phyloP scores from a whole-genome alignment of 2,329 filamentous ascomycete species.

The Biscogniauxia sp. region DNA sequence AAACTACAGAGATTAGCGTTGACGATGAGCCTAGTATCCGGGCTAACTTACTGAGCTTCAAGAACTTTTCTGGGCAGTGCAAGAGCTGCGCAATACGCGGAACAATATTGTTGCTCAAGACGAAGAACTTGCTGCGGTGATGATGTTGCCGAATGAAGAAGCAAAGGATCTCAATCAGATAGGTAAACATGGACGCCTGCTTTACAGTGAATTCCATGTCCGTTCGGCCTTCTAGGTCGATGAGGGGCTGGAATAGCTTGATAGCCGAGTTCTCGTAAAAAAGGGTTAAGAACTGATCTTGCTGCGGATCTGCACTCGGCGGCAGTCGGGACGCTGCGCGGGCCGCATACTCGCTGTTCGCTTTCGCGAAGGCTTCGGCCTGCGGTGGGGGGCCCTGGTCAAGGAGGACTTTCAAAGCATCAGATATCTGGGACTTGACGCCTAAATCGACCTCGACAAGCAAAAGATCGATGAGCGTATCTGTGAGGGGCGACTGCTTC shows the following conservation, averaged over 20 bases:
- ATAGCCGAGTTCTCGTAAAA: constrained; percentile 89
- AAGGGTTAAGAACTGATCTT: constrained; percentile 79
- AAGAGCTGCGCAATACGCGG: constrained; percentile 81
- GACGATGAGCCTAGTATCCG: not conserved
- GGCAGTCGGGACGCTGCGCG: constrained; percentile 54
- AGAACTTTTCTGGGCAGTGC: constrained; percentile 80
- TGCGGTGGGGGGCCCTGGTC: constrained; percentile 60
- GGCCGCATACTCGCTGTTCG: constrained; percentile 65
- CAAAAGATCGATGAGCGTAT: constrained; percentile 88
- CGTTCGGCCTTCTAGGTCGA: constrained; percentile 69
- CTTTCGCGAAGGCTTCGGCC: constrained; percentile 59
- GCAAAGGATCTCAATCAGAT: constrained; percentile 87
- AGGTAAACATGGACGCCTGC: constrained; percentile 85
- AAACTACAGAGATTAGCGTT: constrained; percentile 51
- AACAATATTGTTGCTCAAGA: constrained; percentile 75
- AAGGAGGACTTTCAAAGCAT: constrained; percentile 89
- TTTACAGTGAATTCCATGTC: constrained; percentile 74
- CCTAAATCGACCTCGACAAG: constrained; percentile 89
- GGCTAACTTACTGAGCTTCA: constrained; percentile 73
- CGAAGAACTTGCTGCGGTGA: constrained; percentile 82
- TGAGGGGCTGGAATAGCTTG: constrained; percentile 82
- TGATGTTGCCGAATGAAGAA: constrained; percentile 92
- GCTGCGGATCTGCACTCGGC: constrained; percentile 62
- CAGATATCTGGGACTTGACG: constrained; percentile 91
- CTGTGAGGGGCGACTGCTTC: constrained; percentile 80